A percentile compares a stretch with the other conserved stretches of the same genome.
These are phyloP conservation scores for Podospora fimiseda DNA, from an alignment of 495 filamentous ascomycete species.

Conservation along the genomic window DNA sequence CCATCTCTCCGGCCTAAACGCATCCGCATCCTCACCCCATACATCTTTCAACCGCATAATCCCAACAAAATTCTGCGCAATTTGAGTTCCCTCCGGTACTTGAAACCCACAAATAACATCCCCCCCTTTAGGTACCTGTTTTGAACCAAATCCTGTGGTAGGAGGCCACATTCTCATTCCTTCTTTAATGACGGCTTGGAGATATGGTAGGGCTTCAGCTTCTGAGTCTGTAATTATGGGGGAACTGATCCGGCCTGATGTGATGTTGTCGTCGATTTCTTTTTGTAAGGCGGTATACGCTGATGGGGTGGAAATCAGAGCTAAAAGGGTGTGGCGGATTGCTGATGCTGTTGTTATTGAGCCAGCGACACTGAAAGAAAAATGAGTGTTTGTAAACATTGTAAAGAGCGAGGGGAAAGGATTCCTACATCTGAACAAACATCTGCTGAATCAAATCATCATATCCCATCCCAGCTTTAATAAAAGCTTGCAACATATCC, in stretches of 20 bases:
- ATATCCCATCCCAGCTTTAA: conserved; percentile 30
- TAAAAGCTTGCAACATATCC: conserved; percentile 40
- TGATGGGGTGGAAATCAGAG: conserved; percentile 39
- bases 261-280: conserved; percentile 46
- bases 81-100: conserved; percentile 52
- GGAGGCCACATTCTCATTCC: conserved; percentile 40
- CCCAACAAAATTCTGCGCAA: conserved; percentile 30
- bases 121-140: conserved; percentile 43
- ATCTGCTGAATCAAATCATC: conserved; percentile 20
- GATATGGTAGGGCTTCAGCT: conserved; percentile 39
- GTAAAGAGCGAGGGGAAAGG: conserved; percentile 10
- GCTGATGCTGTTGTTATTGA: conserved; percentile 59
- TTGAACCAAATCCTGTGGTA: conserved; percentile 39
- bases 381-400: conserved; percentile 10
- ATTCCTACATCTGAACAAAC: conserved; percentile 19
- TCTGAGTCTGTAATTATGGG: conserved; percentile 24
- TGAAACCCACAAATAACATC: conserved; percentile 44
- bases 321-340: conserved; percentile 50
- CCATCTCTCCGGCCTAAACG: conserved; percentile 51
- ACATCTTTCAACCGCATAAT: conserved; percentile 25
- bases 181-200: conserved; percentile 43
- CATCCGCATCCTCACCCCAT: conserved; percentile 35
- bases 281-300: conserved; percentile 48
- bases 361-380: conserved; percentile 44
- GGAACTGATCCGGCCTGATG: conserved; percentile 25